phyloP scores from a whole-genome alignment of 2,329 filamentous ascomycete species.

The Beauveria scarabaeidicola region DNA sequence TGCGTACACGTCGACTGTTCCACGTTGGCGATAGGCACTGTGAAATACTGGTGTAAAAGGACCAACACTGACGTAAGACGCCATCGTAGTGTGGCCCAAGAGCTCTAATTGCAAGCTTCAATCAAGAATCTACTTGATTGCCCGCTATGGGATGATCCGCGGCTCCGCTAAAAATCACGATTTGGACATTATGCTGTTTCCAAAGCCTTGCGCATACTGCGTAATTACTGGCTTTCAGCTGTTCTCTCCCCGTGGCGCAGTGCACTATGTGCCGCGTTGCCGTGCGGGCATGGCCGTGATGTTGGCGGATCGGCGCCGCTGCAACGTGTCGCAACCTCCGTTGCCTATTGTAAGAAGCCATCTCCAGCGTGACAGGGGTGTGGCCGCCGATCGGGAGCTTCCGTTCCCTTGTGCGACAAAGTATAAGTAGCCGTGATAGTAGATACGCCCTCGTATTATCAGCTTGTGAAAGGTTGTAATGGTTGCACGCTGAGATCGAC shows the following conservation, averaged over 20 bases:
- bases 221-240: not conserved
- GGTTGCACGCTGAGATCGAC: not conserved
- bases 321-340: not conserved
- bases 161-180: not conserved
- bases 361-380: not conserved
- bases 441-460: not conserved
- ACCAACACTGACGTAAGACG: not conserved
- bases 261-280: slow-evolving; percentile 4
- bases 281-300: not conserved
- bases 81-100: not conserved
- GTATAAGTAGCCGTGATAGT: not conserved
- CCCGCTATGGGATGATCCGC: not conserved
- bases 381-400: not conserved
- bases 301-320: not conserved
- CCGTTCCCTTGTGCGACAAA: not conserved
- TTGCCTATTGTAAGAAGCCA: not conserved
- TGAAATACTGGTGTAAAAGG: not conserved
- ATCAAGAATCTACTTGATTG: not conserved
- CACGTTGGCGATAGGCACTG: not conserved
- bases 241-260: slow-evolving; percentile 1
- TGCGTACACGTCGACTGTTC: not conserved
- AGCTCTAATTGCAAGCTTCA: not conserved
- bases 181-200: not conserved
- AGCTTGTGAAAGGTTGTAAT: too few species aligned
- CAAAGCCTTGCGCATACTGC: not conserved